These are phyloP conservation scores for Vicia faba DNA, from an alignment of 306 rosid species.

Conservation along the genomic window DNA sequence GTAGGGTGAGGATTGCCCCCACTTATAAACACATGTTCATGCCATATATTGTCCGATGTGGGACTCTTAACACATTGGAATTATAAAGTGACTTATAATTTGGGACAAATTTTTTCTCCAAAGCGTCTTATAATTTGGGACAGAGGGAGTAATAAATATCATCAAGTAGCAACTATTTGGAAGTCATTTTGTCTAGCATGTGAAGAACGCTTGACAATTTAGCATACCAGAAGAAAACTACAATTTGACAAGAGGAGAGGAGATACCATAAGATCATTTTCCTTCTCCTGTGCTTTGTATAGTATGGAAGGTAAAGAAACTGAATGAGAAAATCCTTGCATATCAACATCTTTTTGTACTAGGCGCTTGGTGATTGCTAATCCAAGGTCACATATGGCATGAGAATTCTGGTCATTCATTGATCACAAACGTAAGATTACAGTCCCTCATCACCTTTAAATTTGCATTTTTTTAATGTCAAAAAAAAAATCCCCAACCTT, in stretches of 20 bases:
- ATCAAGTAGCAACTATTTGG: conserved; percentile 27
- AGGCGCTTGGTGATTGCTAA: conserved; percentile 76
- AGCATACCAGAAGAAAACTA: conserved; percentile 32
- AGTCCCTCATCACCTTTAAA: conserved; percentile 21
- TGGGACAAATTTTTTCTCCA: too few species aligned
- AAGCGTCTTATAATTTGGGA: too few species aligned
- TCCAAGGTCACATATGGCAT: conserved; percentile 95
- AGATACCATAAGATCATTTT: conserved; percentile 61
- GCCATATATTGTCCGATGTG: too few species aligned
- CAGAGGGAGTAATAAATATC: conserved; percentile 30
- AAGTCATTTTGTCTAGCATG: conserved; percentile 6
- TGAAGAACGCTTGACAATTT: conserved; percentile 26
- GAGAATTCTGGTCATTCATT: conserved; percentile 75
- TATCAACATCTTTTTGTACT: conserved; percentile 56
- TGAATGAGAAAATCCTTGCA: conserved; percentile 54
- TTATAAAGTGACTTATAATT: too few species aligned
- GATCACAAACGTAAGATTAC: conserved; percentile 40
- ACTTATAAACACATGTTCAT: too few species aligned
- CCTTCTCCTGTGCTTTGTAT: conserved; percentile 73
- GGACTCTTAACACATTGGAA: too few species aligned
- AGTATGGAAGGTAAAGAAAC: conserved; percentile 66
- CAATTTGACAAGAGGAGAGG: conserved; percentile 34
- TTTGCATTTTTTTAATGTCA: conserved; percentile 20
- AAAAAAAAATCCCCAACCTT: conserved; percentile 58
- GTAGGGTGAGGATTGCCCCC: too few species aligned